A percentile compares a stretch with the other conserved stretches of the same genome.
These are phyloP conservation scores for Aspergillus persii DNA, from an alignment of 2,329 filamentous ascomycete species.

Conservation along the genomic window DNA sequence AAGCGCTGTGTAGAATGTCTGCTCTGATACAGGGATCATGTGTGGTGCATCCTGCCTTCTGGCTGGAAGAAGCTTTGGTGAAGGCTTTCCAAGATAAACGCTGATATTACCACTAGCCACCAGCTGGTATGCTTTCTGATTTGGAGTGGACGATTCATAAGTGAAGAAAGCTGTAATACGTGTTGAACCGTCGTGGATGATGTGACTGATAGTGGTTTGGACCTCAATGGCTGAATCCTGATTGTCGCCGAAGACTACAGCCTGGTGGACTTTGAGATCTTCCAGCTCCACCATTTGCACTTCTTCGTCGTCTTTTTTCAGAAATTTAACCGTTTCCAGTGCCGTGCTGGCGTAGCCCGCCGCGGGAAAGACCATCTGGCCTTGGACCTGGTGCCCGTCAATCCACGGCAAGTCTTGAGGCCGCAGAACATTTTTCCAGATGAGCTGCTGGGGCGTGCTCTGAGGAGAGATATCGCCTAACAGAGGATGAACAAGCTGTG, in stretches of 20 bases:
- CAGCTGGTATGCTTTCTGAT: not conserved
- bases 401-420: slow-evolving; percentile 25
- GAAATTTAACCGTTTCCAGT: slow-evolving; percentile 8
- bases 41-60: not conserved
- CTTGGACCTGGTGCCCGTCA: slow-evolving; percentile 22
- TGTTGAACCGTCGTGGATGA: no score
- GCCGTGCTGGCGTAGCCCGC: slow-evolving; percentile 19
- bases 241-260: not conserved
- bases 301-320: slow-evolving; percentile 1
- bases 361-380: slow-evolving; percentile 25
- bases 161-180: not conserved
- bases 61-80: not conserved
- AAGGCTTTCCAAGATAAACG: not conserved
- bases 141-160: not conserved
- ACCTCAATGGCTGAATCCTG: not conserved
- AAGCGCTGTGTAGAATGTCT: slow-evolving; percentile 1
- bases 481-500: not conserved
- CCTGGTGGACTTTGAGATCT: not conserved
- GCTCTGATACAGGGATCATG: not conserved
- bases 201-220: no score
- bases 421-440: slow-evolving; percentile 7
- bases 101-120: not conserved
- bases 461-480: not conserved
- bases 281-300: not conserved
- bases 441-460: slow-evolving; percentile 14